A percentile compares a stretch with the other conserved stretches of the same genome.
These are phyloP conservation scores for Hibiscus syriacus DNA, from an alignment of 345 rosid genomes.

Conservation along the genomic window DNA sequence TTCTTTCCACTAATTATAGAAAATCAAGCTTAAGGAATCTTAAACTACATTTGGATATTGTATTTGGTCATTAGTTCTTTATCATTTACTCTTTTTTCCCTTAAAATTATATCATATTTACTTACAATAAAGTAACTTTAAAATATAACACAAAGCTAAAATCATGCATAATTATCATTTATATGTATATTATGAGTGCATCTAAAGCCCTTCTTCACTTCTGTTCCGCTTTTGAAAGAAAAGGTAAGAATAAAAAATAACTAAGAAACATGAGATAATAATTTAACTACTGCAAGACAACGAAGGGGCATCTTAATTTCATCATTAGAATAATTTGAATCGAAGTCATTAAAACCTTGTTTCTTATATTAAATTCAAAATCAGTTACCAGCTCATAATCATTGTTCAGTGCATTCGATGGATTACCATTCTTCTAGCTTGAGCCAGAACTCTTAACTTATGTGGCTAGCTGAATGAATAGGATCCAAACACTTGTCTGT, in stretches of 20 bases:
- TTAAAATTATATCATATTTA: background rate
- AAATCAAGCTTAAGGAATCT: background rate
- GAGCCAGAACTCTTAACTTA: slow-evolving; percentile 1
- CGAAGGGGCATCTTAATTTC: background rate
- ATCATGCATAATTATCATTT: background rate
- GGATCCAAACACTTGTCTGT: background rate
- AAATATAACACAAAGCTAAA: background rate
- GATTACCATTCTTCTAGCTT: background rate
- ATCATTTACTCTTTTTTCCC: background rate
- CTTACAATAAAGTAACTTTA: background rate
- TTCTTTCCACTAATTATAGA: background rate
- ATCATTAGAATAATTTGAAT: background rate
- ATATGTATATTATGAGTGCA: too few relatives aligned
- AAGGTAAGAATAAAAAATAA: too few relatives aligned
- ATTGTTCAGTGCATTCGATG: background rate
- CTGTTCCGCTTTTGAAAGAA: too few relatives aligned
- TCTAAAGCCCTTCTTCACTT: too few relatives aligned
- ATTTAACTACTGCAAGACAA: background rate
- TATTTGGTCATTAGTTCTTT: background rate
- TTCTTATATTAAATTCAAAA: background rate
- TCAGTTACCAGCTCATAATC: background rate
- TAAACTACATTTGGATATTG: background rate
- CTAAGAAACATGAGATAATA: too few relatives aligned
- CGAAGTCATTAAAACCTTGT: background rate
- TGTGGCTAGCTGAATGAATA: background rate